phyloP scores from a whole-genome alignment of 129 eudicot species.

The Logfia minima region DNA sequence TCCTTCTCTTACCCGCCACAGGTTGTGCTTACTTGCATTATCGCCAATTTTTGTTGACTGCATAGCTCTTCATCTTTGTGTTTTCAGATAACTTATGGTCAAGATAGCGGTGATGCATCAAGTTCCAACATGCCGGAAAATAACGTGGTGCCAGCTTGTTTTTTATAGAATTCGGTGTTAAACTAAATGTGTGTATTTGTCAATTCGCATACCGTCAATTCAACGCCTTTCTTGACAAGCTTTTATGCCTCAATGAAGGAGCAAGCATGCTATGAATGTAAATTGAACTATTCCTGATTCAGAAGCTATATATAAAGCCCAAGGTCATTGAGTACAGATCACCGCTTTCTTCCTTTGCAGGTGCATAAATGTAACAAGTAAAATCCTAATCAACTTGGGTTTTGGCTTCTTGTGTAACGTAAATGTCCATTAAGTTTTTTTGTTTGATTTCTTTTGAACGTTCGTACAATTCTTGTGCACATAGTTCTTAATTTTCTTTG shows the following conservation, averaged over 20 bases:
- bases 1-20: background rate
- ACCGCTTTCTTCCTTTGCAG: slow-evolving; percentile 37
- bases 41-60: background rate
- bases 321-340: slow-evolving; percentile 43
- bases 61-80: background rate
- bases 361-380: slow-evolving; percentile 37
- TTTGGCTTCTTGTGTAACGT: slow-evolving; percentile 38
- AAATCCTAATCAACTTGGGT: slow-evolving; percentile 29
- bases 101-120: slow-evolving; percentile 24
- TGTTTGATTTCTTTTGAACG: background rate
- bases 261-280: slow-evolving; percentile 34
- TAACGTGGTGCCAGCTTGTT: slow-evolving; percentile 18
- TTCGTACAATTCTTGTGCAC: slow-evolving; percentile 31
- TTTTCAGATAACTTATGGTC: slow-evolving; percentile 29
- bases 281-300: slow-evolving; percentile 27
- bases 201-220: slow-evolving; percentile 27
- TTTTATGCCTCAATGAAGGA: slow-evolving; percentile 27
- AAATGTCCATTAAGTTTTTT: slow-evolving; percentile 25
- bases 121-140: slow-evolving; percentile 16
- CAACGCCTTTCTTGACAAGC: slow-evolving; percentile 33
- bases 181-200: slow-evolving; percentile 33
- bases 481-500: slow-evolving; percentile 24
- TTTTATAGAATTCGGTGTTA: slow-evolving; percentile 29
- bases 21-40: background rate
- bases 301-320: slow-evolving; percentile 33